Evolutionary conservation across 176 grass and related monocot genomes (phyloP).

Genomic region (Aegilops tauschii): DNA sequence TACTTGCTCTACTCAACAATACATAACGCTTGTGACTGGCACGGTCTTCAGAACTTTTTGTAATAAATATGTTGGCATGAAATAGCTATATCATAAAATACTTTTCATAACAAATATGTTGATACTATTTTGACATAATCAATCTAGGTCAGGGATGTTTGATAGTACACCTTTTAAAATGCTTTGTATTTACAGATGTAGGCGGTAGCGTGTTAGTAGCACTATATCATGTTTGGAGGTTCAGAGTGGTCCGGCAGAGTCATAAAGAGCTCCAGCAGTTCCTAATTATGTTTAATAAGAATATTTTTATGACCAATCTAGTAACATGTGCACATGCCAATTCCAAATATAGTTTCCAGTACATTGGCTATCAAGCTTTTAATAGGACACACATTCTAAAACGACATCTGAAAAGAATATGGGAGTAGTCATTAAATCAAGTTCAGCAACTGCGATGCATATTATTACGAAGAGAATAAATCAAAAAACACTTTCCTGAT

Average conservation of each 20-base stretch:
- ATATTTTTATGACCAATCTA: background rate
- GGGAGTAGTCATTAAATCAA: background rate
- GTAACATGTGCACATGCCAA: background rate
- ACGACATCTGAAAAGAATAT: background rate
- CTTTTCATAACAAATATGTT: background rate
- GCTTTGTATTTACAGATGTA: background rate
- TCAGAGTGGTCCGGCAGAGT: background rate
- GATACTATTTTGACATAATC: background rate
- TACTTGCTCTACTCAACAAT: background rate
- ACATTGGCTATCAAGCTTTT: background rate
- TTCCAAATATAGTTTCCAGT: background rate
- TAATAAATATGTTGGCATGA: background rate
- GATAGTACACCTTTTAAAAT: background rate
- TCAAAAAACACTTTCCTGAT: background rate
- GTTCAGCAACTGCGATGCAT: background rate
- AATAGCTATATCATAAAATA: background rate
- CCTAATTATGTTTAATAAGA: background rate
- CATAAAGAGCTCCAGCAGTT: background rate
- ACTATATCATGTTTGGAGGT: conserved; percentile 12
- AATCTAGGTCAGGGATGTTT: background rate
- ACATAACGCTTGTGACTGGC: background rate
- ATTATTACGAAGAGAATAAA: conserved; percentile 11
- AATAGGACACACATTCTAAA: background rate
- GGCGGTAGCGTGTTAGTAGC: background rate
- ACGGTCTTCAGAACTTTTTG: background rate